phyloP scores from a whole-genome alignment of 345 rosid genomes.

The Brassica juncea region DNA sequence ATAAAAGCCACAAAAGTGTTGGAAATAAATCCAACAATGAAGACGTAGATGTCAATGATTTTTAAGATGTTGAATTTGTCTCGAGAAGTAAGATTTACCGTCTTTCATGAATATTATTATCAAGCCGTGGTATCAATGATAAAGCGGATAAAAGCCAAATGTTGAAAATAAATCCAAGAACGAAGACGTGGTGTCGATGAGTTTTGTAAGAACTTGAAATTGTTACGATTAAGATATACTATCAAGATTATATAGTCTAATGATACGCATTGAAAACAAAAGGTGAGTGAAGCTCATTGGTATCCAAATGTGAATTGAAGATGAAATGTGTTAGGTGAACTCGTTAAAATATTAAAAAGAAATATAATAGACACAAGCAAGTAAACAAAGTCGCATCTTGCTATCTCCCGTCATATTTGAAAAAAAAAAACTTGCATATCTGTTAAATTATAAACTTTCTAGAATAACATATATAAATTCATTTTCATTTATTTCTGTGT shows the following conservation, averaged over 20 bases:
- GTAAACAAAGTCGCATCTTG: slow-evolving; percentile 33
- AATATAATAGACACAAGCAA: background rate
- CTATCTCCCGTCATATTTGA: slow-evolving; percentile 42
- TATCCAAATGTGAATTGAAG: slow-evolving; percentile 32
- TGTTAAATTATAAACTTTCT: background rate
- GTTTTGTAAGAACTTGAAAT: slow-evolving; percentile 21
- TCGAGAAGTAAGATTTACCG: slow-evolving; percentile 8
- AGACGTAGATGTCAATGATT: slow-evolving; percentile 19
- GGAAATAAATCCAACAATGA: slow-evolving; percentile 26
- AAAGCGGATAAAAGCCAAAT: slow-evolving; percentile 24
- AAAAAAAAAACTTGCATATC: background rate
- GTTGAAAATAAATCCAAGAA: slow-evolving; percentile 24
- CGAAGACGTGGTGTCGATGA: slow-evolving; percentile 28
- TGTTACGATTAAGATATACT: slow-evolving; percentile 33
- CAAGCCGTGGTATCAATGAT: background rate
- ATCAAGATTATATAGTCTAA: slow-evolving; percentile 25
- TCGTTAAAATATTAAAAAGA: slow-evolving; percentile 1
- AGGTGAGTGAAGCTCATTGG: slow-evolving; percentile 26
- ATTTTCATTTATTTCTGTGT: background rate
- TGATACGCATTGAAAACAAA: slow-evolving; percentile 23
- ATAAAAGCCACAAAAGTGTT: slow-evolving; percentile 21
- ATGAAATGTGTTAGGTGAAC: slow-evolving; percentile 39
- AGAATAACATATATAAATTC: background rate
- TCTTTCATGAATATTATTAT: background rate
- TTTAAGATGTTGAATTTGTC: slow-evolving; percentile 30